Base-by-base conservation (phyloP, 805 yeast species). In the Wickerhamiella azyma region DNA sequence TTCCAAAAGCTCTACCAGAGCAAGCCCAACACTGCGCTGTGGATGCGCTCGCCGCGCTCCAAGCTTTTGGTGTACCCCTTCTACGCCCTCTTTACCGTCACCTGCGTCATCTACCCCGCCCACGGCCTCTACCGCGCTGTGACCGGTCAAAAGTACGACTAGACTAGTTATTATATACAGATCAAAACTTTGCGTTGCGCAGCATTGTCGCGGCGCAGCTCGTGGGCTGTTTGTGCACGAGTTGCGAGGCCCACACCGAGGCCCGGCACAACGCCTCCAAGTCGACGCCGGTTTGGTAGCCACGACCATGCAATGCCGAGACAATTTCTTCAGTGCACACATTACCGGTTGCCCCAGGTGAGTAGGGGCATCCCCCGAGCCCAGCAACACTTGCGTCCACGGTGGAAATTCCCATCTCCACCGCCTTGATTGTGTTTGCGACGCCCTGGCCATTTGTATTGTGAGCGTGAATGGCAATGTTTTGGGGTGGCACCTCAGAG, bases 21-120 rank as follows among this genome's bases (percentile, higher is more conserved):
- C 40, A 49, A 56, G 54, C 55, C 59, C 36, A 48, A 54, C 50
- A 55, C 57, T 36, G 62, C 63, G 17, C 55, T 63, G 44, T 63
- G 67, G 67, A 55, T 60, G 64, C 59, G 66, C 55, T 75, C 73
- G 64, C 81, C 81, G 60, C 74, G 77, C 61, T 75, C 92, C 54
- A 81, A 81, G 67, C 68, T 72, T 58, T 65, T 79, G 62, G 72
- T 83, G 54, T 79, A 77, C 67, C 94, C 94, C 61, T 84, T 77
- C 74, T 79, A 72, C 69, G 84, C 83, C 52, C 69, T 78, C 50
- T 79, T 83, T 65, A 68, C 83, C 47, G 71, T 79, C 50, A 69
- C 84, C 53, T 60, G 63, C 52, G 75, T 84, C 43, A 71, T 70
- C 49, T 72, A 75, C 50, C 81, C 92, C 50, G 69, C 79, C 55